Evolutionary conservation across 2,329 filamentous ascomycete genomes (phyloP).

Genomic region (Teratosphaeria zuluensis): DNA sequence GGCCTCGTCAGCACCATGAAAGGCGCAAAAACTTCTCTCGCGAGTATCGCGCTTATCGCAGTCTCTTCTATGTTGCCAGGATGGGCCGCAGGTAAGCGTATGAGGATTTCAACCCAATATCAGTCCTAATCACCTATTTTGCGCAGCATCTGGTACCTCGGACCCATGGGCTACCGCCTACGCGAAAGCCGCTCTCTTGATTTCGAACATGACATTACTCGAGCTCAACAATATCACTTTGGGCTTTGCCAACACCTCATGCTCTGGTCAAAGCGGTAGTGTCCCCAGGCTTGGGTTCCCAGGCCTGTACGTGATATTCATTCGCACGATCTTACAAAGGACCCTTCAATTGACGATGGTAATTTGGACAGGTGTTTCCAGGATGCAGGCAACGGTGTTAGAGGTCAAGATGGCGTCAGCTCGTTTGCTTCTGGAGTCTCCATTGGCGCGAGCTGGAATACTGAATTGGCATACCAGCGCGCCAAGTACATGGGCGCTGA

Average conservation of each 20-base stretch:
- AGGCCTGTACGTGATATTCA: slow-evolving; percentile 9
- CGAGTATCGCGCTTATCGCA: no score
- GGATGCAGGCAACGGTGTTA: slow-evolving; percentile 29
- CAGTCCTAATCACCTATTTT: no score
- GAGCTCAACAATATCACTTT: slow-evolving; percentile 32
- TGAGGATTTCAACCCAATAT: no score
- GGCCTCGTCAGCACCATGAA: no score
- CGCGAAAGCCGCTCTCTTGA: background rate
- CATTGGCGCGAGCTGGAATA: slow-evolving; percentile 31
- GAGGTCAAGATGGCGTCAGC: slow-evolving; percentile 22
- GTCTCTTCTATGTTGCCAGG: no score
- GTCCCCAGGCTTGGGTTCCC: slow-evolving; percentile 27
- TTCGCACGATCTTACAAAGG: no score
- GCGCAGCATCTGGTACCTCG: no score
- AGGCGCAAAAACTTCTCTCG: no score
- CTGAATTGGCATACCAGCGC: slow-evolving; percentile 22
- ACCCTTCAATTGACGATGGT: no score
- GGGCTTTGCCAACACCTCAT: slow-evolving; percentile 14
- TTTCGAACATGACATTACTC: background rate
- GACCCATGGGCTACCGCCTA: background rate
- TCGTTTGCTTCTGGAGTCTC: slow-evolving; percentile 29
- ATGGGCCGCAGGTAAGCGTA: no score
- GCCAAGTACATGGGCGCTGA: slow-evolving; percentile 25
- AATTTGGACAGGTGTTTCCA: slow-evolving; percentile 28
- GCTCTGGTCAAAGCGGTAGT: slow-evolving; percentile 28